Evolutionary conservation across 2,329 filamentous ascomycete genomes (phyloP), one percentile per base, ranked within the genome.

Genomic region (Xylaria sp.): DNA sequence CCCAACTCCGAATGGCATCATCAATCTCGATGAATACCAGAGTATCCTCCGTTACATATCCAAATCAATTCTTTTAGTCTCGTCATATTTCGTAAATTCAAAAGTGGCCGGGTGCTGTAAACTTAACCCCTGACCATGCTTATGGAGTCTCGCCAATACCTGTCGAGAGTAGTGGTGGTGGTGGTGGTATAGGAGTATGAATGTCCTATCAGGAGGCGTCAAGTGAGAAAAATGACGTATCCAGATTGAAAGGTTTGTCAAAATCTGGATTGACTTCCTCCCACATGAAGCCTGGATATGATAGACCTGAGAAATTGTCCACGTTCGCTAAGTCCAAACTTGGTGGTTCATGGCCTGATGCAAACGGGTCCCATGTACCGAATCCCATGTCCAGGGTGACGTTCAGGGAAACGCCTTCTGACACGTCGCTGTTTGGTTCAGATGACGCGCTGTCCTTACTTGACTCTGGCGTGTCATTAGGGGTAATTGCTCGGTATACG

Each of bases 391-490:
- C 76, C 3, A 80, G 57, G 1, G 73, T 73, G 31, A 89, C 84
- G 52, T 90, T 88, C 15, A 89, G 80, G 18, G 80, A 77, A 3
- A 84, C 82, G 5, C 82, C 82, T 66, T 90, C 89, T 2, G 87
- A 85, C 20, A 90, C 86, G 72, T 91, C 89, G 74, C 88, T 90
- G 69, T 86, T 90, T 10, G 87, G 86, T 73, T 90, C 88, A 50
- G 88, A 89, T 9, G 82, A 78, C 3, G 86, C 85, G 72, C 85
- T 86, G 66, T 90, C 88, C 76, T 90, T 89, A 78, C 83, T 87
- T 1, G 88, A 90, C 72, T 90, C 89, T 0, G 89, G 89, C 8
- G 89, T 91, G 75, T 90, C 88, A 69, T 89, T 88, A 0, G 88
- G 88, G 28, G 88, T 88, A 66, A 86, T 80, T 0, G 86, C 84